Base-by-base conservation (phyloP, 306 rosid genomes). In the Quercus dentata region DNA sequence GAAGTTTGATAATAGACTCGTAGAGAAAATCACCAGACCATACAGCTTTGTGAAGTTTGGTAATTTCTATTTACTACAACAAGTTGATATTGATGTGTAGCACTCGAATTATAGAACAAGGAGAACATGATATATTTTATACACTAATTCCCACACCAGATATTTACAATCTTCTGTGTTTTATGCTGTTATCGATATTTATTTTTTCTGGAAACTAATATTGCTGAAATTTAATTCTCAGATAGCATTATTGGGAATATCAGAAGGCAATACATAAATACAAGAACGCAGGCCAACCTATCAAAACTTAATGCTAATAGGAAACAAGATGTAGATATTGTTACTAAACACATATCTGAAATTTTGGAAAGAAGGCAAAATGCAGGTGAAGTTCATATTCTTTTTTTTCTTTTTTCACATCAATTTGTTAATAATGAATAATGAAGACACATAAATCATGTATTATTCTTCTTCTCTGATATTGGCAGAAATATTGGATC, bases 231-330 rank as follows among this genome's bases (percentile, higher is more conserved):
- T 74, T 68, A 18, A 71, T 79, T 84, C 75, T 74, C 86, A 91
- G 91, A 86, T 79, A 83, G 83, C 78, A 52, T 87, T 69, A 87
- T 89, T 81, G 89, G 90, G 84, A 85, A 69, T 67, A 35, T 86
- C 17, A 86, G 88, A 58, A 91, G 86, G 80, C 89, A 87, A 52
- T 91, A 89, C 58, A 79, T 79, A 19, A 92, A 91, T 76, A 91
- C 96, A 75, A 89, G 93, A 79, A 89, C 91, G 33, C 93, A 89
- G 76, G 88, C 87, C 83, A 91, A 89, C 86, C 84, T 91, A 51
- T 86, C 93, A 46, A 91, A 91, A 77, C 91, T 91, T 59, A 86
- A 79, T 77, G 84, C 83, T 55, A 86, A 77, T 51, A 28, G 78
- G 75, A 84, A 89, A 56, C 88, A 82, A 31, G 85, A 91, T 35